These are phyloP conservation scores for Pyrus bretschneideri DNA, from an alignment of 306 rosid genomes.

Conservation along the genomic window DNA sequence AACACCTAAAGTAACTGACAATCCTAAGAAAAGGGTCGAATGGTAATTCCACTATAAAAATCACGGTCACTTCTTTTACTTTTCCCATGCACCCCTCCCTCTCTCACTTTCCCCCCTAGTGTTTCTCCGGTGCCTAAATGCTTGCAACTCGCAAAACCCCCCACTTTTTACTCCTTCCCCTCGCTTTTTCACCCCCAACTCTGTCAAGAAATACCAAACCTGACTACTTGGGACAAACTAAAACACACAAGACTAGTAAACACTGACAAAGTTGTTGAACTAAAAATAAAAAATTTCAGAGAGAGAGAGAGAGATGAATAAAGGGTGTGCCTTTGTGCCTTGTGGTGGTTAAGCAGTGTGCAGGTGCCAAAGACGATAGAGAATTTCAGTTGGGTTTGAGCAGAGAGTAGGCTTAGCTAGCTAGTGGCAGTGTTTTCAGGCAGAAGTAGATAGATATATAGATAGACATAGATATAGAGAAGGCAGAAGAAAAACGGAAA, in stretches of 20 bases:
- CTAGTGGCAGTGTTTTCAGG: conserved; percentile 1
- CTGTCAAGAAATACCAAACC: conserved; percentile 25
- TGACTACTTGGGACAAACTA: conserved; percentile 34
- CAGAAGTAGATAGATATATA: background rate
- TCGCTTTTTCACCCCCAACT: background rate
- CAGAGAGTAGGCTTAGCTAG: background rate
- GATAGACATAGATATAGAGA: background rate
- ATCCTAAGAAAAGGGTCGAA: conserved; percentile 19
- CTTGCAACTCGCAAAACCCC: background rate
- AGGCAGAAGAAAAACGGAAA: background rate
- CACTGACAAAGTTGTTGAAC: background rate
- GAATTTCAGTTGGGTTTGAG: background rate
- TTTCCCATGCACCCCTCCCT: background rate
- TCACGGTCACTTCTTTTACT: background rate
- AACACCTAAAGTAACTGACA: background rate
- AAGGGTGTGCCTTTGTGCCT: conserved; percentile 9
- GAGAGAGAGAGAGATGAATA: conserved; percentile 6
- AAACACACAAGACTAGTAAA: conserved; percentile 1
- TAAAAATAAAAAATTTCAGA: background rate
- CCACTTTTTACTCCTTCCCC: conserved; percentile 4
- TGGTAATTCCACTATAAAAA: background rate
- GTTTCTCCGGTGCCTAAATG: conserved; percentile 24
- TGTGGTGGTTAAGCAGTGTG: conserved; percentile 21
- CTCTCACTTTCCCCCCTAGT: background rate
- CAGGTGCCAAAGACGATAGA: conserved; percentile 5